Evolutionary conservation across 257 asterid genomes (phyloP), one percentile per base, ranked within the genome.

Genomic region (Penstemon eatonii): DNA sequence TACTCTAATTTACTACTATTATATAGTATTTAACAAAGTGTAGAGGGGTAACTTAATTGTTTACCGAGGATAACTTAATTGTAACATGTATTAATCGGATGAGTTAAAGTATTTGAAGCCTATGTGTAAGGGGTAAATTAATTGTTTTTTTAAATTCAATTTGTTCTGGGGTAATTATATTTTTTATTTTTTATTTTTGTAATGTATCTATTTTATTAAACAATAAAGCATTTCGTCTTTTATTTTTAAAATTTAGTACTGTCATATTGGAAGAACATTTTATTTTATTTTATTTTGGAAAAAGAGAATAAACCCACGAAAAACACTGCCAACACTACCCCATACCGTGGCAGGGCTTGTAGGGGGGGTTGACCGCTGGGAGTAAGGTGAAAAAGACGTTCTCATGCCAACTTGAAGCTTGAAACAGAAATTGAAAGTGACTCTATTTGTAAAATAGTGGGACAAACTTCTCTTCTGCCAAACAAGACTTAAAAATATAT

Each of bases 351-450:
- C 37, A 43, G 40, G 62, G 62, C 40, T 25, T 7, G 62, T 57
- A 43, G 40, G 62, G 44, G 47, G 11, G 56, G 50, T 66, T 59
- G 67, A 74, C 69, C 42, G 42, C 7, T 43, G 41, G 47, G 6
- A 25, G 65, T 36, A 11, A 60, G 49, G 18, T 13, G 56, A 56
- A 65, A 67, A 25, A 39, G 13, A 18, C 60, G 18, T 12, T 40
- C n/a, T 60, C 2, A 13, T 8, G 5, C 53, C 12, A 67, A 56
- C 19, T 25, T 40, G 13, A 63, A 69, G 67, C 69, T 61, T 45
- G 33, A 67, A 67, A 56, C 53, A 37, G 71, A 47, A 64, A 73
- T 49, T 10, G 80, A 71, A 62, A 74, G 70, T 56, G 83, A 79
- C 75, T 19, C 0, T 11, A 15, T 49, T 13, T 49, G 54, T 3